Percentiles rank a stretch among this genome's conserved stretches.
Conservation (phyloP, 2,329 filamentous ascomycete species). For the Xylariaceae sp. region DNA sequence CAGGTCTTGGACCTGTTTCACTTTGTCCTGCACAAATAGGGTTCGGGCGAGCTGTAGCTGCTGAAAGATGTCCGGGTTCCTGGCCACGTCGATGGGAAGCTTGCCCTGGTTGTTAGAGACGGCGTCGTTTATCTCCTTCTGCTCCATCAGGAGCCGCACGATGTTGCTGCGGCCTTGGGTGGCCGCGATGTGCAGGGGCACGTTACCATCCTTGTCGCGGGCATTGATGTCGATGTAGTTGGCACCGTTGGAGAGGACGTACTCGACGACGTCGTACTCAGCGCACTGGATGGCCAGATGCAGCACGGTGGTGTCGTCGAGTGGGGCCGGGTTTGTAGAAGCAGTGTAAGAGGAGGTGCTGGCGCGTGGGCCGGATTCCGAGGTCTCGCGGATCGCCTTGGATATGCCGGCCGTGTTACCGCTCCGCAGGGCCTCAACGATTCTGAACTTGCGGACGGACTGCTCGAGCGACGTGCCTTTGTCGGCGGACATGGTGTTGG, state of each 20-base stretch:
- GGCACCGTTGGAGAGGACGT: conserved; percentile 74
- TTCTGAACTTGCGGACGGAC: conserved; percentile 87
- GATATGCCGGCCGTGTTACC: conserved; percentile 90
- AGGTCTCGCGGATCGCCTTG: conserved; percentile 71
- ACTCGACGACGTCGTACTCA: conserved; percentile 87
- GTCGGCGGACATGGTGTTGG: conserved; percentile 27
- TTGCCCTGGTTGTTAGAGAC: conserved; percentile 80
- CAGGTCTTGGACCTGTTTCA: conserved; percentile 77
- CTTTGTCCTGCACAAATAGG: conserved; percentile 81
- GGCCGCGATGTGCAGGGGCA: conserved; percentile 83
- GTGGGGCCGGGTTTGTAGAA: conserved; percentile 35
- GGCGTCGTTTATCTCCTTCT: conserved; percentile 82
- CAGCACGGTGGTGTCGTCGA: conserved; percentile 84
- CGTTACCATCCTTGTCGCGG: conserved; percentile 90
- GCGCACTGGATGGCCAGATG: conserved; percentile 95
- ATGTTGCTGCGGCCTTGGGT: conserved; percentile 74
- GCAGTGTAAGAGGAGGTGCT: conserved; percentile 54
- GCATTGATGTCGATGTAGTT: conserved; percentile 76
- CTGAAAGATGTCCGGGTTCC: conserved; percentile 93
- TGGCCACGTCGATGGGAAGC: conserved; percentile 80
- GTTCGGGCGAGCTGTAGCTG: conserved; percentile 86
- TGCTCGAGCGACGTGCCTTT: conserved; percentile 70
- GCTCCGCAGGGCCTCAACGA: conserved; percentile 86
- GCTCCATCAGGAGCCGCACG: conserved; percentile 79
- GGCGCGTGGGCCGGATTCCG: conserved; percentile 47